Evolutionary conservation across 1,284 basidiomycete genomes (phyloP).

Genomic region (Agroathelia rolfsii): DNA sequence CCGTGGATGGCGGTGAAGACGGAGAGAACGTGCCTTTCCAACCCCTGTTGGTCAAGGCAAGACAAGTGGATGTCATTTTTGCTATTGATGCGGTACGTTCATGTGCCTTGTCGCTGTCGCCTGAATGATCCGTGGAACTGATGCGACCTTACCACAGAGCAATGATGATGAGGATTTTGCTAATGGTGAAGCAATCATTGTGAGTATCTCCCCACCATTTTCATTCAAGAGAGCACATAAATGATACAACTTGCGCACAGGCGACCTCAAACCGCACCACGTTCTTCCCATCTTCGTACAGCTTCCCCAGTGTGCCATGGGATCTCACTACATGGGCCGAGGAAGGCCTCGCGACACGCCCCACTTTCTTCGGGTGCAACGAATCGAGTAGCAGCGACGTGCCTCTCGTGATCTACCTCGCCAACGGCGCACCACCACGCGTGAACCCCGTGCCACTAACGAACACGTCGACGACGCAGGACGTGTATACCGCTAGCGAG

Average conservation of each 20-base stretch:
- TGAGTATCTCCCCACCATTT: slow-evolving; percentile 15
- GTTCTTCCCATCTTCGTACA: slow-evolving; percentile 26
- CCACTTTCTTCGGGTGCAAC: slow-evolving; percentile 38
- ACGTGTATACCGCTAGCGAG: slow-evolving; percentile 20
- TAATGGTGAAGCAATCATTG: slow-evolving; percentile 30
- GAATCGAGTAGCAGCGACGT: slow-evolving; percentile 13
- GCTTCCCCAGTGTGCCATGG: slow-evolving; percentile 32
- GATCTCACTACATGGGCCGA: slow-evolving; percentile 20
- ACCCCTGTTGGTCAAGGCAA: slow-evolving; percentile 41
- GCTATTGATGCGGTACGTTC: slow-evolving; percentile 38
- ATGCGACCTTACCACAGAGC: slow-evolving; percentile 19
- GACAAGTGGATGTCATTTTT: slow-evolving; percentile 41
- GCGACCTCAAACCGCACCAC: slow-evolving; percentile 28
- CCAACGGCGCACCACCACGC: slow-evolving; percentile 34
- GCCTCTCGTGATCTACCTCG: slow-evolving; percentile 30
- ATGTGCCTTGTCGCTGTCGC: slow-evolving; percentile 1
- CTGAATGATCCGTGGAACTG: background rate
- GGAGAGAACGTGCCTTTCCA: slow-evolving; percentile 40
- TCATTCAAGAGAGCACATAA: background rate
- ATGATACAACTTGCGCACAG: slow-evolving; percentile 13
- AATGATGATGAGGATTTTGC: slow-evolving; percentile 25
- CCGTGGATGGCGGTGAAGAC: slow-evolving; percentile 34
- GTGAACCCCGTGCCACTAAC: slow-evolving; percentile 27
- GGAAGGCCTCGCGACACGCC: slow-evolving; percentile 25
- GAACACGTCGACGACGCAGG: slow-evolving; percentile 29